Base-by-base conservation (phyloP, 2,329 filamentous ascomycete genomes). In the Myotisia sp. region DNA sequence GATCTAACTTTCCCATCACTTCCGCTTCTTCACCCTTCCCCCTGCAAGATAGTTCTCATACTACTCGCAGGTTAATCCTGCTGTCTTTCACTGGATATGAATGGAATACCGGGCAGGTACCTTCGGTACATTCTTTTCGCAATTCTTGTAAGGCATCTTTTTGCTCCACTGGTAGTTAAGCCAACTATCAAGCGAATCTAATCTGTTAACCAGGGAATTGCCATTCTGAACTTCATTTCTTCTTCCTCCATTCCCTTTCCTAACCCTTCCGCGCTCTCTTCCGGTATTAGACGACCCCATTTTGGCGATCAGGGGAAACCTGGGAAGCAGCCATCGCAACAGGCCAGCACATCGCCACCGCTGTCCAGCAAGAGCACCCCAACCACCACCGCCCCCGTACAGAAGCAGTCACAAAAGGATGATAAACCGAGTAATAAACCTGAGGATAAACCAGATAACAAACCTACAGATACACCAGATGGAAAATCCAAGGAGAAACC, bases 211-310 rank as follows among this genome's bases (percentile, higher is more conserved):
- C 27, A 68, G 65, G 58, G 72, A 33, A 59, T 87, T 40, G 65
- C 74, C 40, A 65, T 90, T 40, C 68, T 92, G 52, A 85, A 86
- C 63, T 85, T 86, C 60, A 74, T 90, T 50, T 79, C 80, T 42
- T 70, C 65, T 9, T 77, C 63, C 38, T 71, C 64, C 4, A 34
- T 55, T 29, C 51, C 54, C 14, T 30, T 42, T 9, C 41, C 44
- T 6, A 40, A 19, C 13, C 13, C 45, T 43, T 20, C 44, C 34
- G 37, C 21, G 6, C 19, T 32, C 16, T 32, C 29, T n/a, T 32
- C 16, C 20, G n/a, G n/a, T n/a, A n/a, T n/a, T n/a, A n/a, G n/a
- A n/a, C n/a, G n/a, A n/a, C 12, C 33, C 13, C 18, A 10, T 23
- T 20, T 31, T 17, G 35, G 29, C 19, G 32, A 32, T 6, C 14